phyloP scores from a whole-genome alignment of 305 asterid species.

The Andrographis paniculata region DNA sequence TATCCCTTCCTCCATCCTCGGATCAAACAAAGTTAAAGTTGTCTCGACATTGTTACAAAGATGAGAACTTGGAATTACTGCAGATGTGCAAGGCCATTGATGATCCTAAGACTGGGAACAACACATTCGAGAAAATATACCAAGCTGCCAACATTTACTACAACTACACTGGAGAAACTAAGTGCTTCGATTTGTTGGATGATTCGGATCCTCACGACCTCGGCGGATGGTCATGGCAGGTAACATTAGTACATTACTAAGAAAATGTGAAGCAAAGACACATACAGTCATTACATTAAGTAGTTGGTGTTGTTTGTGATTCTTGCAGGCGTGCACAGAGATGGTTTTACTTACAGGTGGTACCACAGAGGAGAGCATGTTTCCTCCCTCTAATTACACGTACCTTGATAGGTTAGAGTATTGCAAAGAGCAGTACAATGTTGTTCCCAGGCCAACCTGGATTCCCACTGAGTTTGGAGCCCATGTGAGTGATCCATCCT shows the following conservation, averaged over 20 bases:
- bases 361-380: slow-evolving; percentile 46
- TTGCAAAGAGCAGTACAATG: slow-evolving; percentile 25
- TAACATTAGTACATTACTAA: no score
- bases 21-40: no score
- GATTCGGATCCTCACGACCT: slow-evolving; percentile 77
- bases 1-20: background rate
- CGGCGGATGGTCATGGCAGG: slow-evolving; percentile 89
- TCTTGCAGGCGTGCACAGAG: slow-evolving; percentile 79
- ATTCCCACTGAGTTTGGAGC: slow-evolving; percentile 68
- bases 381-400: slow-evolving; percentile 44
- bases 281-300: no score
- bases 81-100: slow-evolving; percentile 91
- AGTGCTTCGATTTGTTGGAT: slow-evolving; percentile 45
- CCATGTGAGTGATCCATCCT: slow-evolving; percentile 33
- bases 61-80: background rate
- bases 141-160: slow-evolving; percentile 61
- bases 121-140: slow-evolving; percentile 49
- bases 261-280: no score
- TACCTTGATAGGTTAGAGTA: slow-evolving; percentile 35
- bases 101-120: slow-evolving; percentile 43
- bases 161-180: slow-evolving; percentile 51
- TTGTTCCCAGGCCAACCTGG: slow-evolving; percentile 80
- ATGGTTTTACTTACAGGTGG: slow-evolving; percentile 61
- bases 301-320: no score
- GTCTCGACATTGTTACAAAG: no score